A percentile compares a stretch with the other conserved stretches of the same genome.
Conservation (phyloP, 2,329 filamentous ascomycete genomes). For the Monilinia fructigena region DNA sequence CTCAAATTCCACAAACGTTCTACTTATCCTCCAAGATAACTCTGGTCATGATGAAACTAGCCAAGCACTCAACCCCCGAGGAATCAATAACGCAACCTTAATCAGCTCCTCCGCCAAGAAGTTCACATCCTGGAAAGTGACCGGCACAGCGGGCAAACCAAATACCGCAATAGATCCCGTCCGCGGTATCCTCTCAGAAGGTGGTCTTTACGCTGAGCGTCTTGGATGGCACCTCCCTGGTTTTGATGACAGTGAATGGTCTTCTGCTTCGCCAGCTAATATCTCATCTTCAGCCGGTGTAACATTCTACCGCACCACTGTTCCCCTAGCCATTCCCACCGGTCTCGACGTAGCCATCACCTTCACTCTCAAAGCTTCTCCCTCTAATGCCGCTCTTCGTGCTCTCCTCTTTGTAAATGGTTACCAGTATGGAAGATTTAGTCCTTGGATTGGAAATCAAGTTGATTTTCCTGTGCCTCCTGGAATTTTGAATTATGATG, state of each 20-base stretch:
- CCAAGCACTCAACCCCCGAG: conserved; percentile 48
- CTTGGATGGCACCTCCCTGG: conserved; percentile 58
- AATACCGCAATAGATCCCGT: conserved; percentile 52
- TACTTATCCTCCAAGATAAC: conserved; percentile 57
- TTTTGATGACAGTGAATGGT: conserved; percentile 51
- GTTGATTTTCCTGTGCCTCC: conserved; percentile 23
- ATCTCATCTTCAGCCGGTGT: conserved; percentile 53
- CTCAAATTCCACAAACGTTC: conserved; percentile 42
- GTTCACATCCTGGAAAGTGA: conserved; percentile 51
- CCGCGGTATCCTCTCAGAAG: conserved; percentile 56
- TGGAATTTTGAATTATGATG: conserved; percentile 24
- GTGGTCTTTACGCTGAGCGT: conserved; percentile 56
- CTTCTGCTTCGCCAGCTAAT: conserved; percentile 30
- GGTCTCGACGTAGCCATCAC: conserved; percentile 57
- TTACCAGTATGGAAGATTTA: conserved; percentile 41
- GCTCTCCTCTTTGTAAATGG: conserved; percentile 60
- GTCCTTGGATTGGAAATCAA: conserved; percentile 22
- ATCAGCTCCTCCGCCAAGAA: conserved; percentile 36
- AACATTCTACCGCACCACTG: conserved; percentile 53
- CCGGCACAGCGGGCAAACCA: conserved; percentile 50
- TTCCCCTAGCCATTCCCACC: conserved; percentile 51
- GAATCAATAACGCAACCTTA: conserved; percentile 53
- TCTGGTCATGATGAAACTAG: conserved; percentile 56
- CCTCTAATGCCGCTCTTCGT: conserved; percentile 46
- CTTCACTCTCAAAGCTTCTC: conserved; percentile 50